Evolutionary conservation across 495 filamentous ascomycete genomes (phyloP).

Genomic region (Neurospora discreta): DNA sequence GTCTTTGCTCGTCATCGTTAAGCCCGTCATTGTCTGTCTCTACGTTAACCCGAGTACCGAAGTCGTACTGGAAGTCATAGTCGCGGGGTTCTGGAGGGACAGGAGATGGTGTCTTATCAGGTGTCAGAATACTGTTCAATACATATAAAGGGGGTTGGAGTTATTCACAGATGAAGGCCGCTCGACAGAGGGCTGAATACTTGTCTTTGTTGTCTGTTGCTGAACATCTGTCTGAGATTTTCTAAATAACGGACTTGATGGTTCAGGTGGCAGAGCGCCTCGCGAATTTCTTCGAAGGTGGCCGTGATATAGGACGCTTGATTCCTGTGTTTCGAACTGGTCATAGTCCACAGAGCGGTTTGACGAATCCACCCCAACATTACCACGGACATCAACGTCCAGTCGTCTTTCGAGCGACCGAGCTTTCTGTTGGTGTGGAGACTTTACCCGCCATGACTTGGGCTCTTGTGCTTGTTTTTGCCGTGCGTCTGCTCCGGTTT

Average conservation of each 20-base stretch:
- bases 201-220: slow-evolving; percentile 5
- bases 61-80: slow-evolving; percentile 1
- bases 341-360: not conserved
- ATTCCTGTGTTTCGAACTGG: not conserved
- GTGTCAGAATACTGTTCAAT: slow-evolving; percentile 38
- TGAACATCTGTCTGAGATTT: not conserved
- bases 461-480: not conserved
- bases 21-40: not conserved
- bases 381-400: not conserved
- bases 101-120: slow-evolving; percentile 44
- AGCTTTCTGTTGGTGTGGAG: not conserved
- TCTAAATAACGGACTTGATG: not conserved
- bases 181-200: slow-evolving; percentile 24
- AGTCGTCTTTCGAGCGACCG: not conserved
- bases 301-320: not conserved
- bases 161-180: slow-evolving; percentile 25
- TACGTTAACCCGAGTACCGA: not conserved
- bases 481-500: not conserved
- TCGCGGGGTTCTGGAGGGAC: slow-evolving; percentile 16
- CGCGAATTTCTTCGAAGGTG: not conserved
- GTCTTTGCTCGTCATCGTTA: slow-evolving; percentile 3
- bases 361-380: not conserved
- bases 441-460: not conserved
- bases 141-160: slow-evolving; percentile 25
- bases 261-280: not conserved